phyloP scores from a whole-genome alignment of 768 basidiomycete species.

The Gloeostereum incarnatum region DNA sequence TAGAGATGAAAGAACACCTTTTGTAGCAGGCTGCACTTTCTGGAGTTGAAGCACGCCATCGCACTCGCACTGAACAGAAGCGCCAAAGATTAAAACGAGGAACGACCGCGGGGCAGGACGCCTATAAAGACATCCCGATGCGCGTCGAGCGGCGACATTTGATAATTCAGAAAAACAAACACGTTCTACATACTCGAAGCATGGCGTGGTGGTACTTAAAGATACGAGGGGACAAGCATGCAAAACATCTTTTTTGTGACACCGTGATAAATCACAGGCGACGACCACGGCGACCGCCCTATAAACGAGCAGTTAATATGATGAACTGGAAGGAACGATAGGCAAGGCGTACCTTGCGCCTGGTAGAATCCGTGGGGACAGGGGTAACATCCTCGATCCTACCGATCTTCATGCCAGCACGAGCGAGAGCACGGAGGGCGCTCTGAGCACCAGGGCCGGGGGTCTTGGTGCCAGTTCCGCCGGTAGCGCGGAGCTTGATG shows the following conservation, averaged over 20 bases:
- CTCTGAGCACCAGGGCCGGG: constrained; percentile 98
- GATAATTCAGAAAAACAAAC: constrained; percentile 23
- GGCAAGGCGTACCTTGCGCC: constrained; percentile 73
- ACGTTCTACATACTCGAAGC: constrained; percentile 11
- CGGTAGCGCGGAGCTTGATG: constrained; percentile 98
- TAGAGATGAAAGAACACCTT: too few relatives aligned
- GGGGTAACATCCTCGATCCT: constrained; percentile 98
- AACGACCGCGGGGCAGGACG: constrained; percentile 76
- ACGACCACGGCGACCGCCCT: constrained; percentile 99
- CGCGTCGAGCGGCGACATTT: constrained; percentile 85
- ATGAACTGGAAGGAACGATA: background rate
- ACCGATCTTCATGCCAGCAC: constrained; percentile 96
- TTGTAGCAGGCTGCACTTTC: too few relatives aligned
- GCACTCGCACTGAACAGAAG: too few relatives aligned
- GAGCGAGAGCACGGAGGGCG: constrained; percentile 95
- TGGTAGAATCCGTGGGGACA: constrained; percentile 92
- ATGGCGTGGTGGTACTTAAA: background rate
- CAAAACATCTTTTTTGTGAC: constrained; percentile 1
- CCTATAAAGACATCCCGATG: constrained; percentile 47
- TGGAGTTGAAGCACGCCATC: too few relatives aligned
- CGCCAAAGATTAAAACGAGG: too few relatives aligned
- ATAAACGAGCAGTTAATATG: background rate
- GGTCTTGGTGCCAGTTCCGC: constrained; percentile 97
- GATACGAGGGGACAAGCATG: constrained; percentile 1
- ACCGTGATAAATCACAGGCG: constrained; percentile 52